Base-by-base conservation (phyloP, 106 monocot species). In the Phalaenopsis equestris region DNA sequence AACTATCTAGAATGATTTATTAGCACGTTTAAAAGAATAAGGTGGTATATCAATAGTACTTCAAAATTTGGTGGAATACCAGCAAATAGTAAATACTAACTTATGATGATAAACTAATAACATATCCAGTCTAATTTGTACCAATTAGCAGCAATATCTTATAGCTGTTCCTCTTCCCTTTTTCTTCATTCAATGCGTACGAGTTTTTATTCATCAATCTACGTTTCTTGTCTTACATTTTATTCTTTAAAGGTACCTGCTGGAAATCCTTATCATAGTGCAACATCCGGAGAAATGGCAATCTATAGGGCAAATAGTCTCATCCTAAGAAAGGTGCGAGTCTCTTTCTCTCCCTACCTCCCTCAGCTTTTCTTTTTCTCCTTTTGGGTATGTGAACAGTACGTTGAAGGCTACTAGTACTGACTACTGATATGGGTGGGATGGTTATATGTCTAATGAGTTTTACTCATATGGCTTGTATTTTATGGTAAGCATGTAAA, bases 181-280 rank as follows among this genome's bases (percentile, higher is more conserved):
- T 52, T 52, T 61, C 61, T 61, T 8, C 61, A n/a, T 4, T 21
- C 2, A 21, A 61, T 61, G 61, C 61, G 21, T 61, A 21, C 21
- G 18, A 8, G 61, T 61, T 61, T 61, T n/a, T 61, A 61, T 19
- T 61, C 21, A 61, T 18, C 61, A 61, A 36, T 75, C 15, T 49
- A 70, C 5, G 23, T 83, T 18, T 38, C 55, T 65, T 37, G 38
- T 36, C 38, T 9, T 36, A 46, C 15, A 19, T 82, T 39, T 49
- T n/a, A 7, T 75, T 68, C 47, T 80, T 67, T 76, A 61, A 70
- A 97, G 96, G 89, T 97, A 57, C 96, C 96, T 30, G 91, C 90
- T 55, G 96, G 94, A 84, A 97, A 97, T 87, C 96, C 96, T 74
- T 92, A 94, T 82, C 96, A 97, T 72, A 97, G 96, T 82, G 96